Conservation (phyloP, 2,329 filamentous ascomycete species). For the Leptosphaerulina australis region DNA sequence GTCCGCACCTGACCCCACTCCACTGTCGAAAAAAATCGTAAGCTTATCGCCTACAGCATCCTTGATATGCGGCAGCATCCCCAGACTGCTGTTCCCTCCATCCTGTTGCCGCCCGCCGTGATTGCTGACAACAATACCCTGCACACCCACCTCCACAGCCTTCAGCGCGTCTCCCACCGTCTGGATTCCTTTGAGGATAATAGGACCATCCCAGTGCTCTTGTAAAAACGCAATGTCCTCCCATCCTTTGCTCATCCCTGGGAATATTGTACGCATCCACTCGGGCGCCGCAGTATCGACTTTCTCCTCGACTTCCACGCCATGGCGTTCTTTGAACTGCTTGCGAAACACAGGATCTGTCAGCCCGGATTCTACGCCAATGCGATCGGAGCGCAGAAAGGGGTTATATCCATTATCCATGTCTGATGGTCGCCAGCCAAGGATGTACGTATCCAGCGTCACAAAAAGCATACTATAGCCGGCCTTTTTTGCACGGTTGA, state of each 20-base stretch:
- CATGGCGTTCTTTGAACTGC: conserved; percentile 58
- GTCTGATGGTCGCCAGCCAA: conserved; percentile 71
- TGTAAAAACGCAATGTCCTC: conserved; percentile 65
- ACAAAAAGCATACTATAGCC: conserved; percentile 71
- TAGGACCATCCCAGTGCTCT: conserved; percentile 66
- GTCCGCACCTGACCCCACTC: conserved; percentile 57
- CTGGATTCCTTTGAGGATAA: conserved; percentile 67
- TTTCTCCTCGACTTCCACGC: conserved; percentile 50
- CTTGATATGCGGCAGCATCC: conserved; percentile 65
- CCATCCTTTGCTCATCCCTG: conserved; percentile 63
- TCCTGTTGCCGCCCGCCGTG: conserved; percentile 61
- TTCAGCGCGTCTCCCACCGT: conserved; percentile 56
- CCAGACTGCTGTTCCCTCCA: conserved; percentile 57
- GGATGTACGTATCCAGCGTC: conserved; percentile 70
- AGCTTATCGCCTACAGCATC: conserved; percentile 48
- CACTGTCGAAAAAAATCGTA: conserved; percentile 58
- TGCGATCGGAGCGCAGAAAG: conserved; percentile 33
- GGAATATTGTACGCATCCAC: conserved; percentile 39
- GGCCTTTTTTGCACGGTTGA: conserved; percentile 63
- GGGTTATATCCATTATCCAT: conserved; percentile 61
- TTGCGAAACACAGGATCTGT: conserved; percentile 69
- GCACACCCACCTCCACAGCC: conserved; percentile 53
- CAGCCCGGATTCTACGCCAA: conserved; percentile 68
- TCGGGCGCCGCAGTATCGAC: conserved; percentile 27
- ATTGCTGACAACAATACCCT: conserved; percentile 60